A percentile compares a stretch with the other conserved stretches of the same genome.
Evolutionary conservation across 306 rosid species (phyloP).

Genomic region (Medicago lupulina): DNA sequence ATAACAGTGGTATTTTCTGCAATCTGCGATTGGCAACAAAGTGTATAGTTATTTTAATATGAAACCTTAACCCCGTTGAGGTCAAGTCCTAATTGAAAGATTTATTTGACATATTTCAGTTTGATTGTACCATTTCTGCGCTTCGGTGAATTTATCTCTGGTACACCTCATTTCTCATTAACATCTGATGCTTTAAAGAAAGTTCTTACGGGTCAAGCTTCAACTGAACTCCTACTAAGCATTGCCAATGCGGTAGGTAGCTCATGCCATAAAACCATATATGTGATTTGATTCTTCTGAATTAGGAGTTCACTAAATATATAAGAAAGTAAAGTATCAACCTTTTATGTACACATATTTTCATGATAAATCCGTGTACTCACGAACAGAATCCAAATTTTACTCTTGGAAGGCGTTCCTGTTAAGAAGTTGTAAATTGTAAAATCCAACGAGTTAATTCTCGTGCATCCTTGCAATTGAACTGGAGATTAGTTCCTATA

Average conservation of each 20-base stretch:
- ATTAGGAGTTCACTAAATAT: not conserved
- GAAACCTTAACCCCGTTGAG: too few relatives aligned
- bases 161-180: slow-evolving; percentile 82
- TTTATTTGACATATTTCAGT: slow-evolving; percentile 53
- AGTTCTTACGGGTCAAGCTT: slow-evolving; percentile 84
- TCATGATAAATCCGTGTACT: not conserved
- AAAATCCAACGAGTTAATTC: not conserved
- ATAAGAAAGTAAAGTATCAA: not conserved
- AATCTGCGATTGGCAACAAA: too few relatives aligned
- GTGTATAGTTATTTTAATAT: too few relatives aligned
- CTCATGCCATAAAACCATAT: not conserved
- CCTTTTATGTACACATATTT: not conserved
- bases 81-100: slow-evolving; percentile 5
- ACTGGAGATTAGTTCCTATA: not conserved
- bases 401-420: not conserved
- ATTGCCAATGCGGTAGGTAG: slow-evolving; percentile 79
- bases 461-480: not conserved
- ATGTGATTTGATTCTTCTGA: not conserved
- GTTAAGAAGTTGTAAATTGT: not conserved
- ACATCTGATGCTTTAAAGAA: slow-evolving; percentile 87
- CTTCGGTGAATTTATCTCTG: slow-evolving; percentile 78
- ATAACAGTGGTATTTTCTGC: too few relatives aligned
- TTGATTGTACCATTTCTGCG: slow-evolving; percentile 89
- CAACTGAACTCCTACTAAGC: slow-evolving; percentile 69
- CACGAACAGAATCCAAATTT: not conserved